These are phyloP conservation scores for Penicillium concentricum DNA, from an alignment of 2,329 filamentous ascomycete species.

Conservation along the genomic window DNA sequence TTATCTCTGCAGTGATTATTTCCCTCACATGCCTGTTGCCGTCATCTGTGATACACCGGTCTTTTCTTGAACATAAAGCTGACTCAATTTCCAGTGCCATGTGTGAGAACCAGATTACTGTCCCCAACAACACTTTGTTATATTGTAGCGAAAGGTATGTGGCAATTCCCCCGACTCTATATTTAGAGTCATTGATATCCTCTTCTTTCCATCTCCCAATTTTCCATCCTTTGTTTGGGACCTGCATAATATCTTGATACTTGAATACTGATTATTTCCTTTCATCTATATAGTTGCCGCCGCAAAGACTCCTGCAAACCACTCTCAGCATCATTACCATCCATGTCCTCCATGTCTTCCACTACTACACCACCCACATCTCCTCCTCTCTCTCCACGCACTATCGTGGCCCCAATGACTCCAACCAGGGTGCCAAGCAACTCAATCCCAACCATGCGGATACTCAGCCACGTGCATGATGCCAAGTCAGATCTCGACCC, in stretches of 20 bases:
- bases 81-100: slow-evolving; percentile 52
- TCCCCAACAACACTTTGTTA: slow-evolving; percentile 58
- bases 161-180: background rate
- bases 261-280: background rate
- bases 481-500: slow-evolving; percentile 49
- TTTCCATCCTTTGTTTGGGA: slow-evolving; percentile 1
- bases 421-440: slow-evolving; percentile 30
- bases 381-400: slow-evolving; percentile 37
- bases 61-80: slow-evolving; percentile 26
- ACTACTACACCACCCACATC: slow-evolving; percentile 34
- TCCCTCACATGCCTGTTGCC: slow-evolving; percentile 19
- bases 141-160: slow-evolving; percentile 65
- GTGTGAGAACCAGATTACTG: slow-evolving; percentile 65
- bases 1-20: slow-evolving; percentile 21
- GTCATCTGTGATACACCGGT: slow-evolving; percentile 14
- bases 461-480: slow-evolving; percentile 40
- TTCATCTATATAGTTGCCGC: slow-evolving; percentile 38
- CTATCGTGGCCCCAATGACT: slow-evolving; percentile 38
- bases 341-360: slow-evolving; percentile 31
- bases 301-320: slow-evolving; percentile 49
- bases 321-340: slow-evolving; percentile 40
- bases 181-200: background rate
- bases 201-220: background rate
- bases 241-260: slow-evolving; percentile 1
- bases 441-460: slow-evolving; percentile 30